Evolutionary conservation across 1,284 basidiomycete genomes (phyloP).

Genomic region (Papiliotrema nemorosa): DNA sequence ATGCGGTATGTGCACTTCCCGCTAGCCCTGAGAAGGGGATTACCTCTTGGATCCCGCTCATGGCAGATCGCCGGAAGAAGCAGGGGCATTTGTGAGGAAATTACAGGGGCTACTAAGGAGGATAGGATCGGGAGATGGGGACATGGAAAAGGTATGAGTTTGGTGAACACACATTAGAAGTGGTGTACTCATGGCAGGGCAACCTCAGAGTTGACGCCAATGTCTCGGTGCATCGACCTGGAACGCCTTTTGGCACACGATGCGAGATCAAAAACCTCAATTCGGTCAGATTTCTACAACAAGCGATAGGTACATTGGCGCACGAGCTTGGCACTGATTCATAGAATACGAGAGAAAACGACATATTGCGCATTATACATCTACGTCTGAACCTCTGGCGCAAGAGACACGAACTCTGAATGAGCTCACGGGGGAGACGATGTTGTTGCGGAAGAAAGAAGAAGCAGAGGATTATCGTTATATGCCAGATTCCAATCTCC

Average conservation of each 20-base stretch:
- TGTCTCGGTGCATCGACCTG: slow-evolving; percentile 73
- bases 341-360: slow-evolving; percentile 50
- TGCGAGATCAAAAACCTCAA: slow-evolving; percentile 99
- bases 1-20: slow-evolving; percentile 58
- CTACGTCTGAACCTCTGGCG: slow-evolving; percentile 28
- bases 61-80: slow-evolving; percentile 79
- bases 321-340: not conserved
- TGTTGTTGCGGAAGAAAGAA: slow-evolving; percentile 80
- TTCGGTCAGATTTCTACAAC: slow-evolving; percentile 78
- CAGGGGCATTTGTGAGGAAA: slow-evolving; percentile 79
- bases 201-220: slow-evolving; percentile 95
- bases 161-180: not conserved
- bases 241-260: slow-evolving; percentile 69
- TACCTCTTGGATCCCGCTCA: no score
- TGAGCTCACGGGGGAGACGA: slow-evolving; percentile 76
- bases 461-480: slow-evolving; percentile 94
- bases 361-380: slow-evolving; percentile 41
- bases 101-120: slow-evolving; percentile 78
- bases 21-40: not conserved
- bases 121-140: slow-evolving; percentile 85
- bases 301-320: slow-evolving; percentile 71
- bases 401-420: slow-evolving; percentile 94
- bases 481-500: slow-evolving; percentile 96
- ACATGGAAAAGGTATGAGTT: slow-evolving; percentile 83
- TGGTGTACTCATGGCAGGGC: slow-evolving; percentile 67